Evolutionary conservation across 805 yeast species (phyloP), one percentile per base, ranked within the genome.

Genomic region (Ogataea haglerorum): DNA sequence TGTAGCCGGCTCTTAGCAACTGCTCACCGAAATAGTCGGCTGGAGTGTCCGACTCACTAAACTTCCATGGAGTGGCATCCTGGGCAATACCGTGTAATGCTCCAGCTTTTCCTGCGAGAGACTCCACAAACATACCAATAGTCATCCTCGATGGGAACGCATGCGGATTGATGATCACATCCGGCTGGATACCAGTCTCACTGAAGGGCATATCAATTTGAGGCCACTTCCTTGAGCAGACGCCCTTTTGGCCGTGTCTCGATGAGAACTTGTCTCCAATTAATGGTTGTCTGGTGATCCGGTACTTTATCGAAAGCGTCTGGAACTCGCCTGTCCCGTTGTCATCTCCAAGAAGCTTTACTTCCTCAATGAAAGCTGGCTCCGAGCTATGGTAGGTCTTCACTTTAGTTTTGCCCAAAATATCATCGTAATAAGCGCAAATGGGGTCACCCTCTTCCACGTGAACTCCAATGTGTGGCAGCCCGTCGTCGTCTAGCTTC

Each of bases 121-220:
- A 85, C 68, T 93, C 99, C 35, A 93, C 97, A 68, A 93, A 93
- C 98, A 93, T 93, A 72, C 99, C 99, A 66, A 93, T 91, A 10
- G 99, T 93, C 99, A 93, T 93, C 73, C 99, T 93, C 35, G 98
- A 91, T 54, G 99, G 99, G 91, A 91, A 93, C 52, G 98, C 99
- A 64, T 91, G 99, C 3, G 99, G 99, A 64, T 93, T 93, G 60
- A 93, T 93, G 60, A 93, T 93, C 53, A 93, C 85, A 68, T 93
- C 99, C 2, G 99, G 99, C 64, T 86, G 96, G 47, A 93, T 91
- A 57, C 99, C 99, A 24, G 86, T 72, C 68, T 93, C 99, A 51
- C 88, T 78, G 71, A 93, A 93, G 40, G 99, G 99, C 95, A 93
- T 81, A 64, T 93, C 98, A 48, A 87, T 73, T 38, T 88, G 82